Evolutionary conservation across 139 green algal species (phyloP).

Genomic region (Haematococcus lacustris): DNA sequence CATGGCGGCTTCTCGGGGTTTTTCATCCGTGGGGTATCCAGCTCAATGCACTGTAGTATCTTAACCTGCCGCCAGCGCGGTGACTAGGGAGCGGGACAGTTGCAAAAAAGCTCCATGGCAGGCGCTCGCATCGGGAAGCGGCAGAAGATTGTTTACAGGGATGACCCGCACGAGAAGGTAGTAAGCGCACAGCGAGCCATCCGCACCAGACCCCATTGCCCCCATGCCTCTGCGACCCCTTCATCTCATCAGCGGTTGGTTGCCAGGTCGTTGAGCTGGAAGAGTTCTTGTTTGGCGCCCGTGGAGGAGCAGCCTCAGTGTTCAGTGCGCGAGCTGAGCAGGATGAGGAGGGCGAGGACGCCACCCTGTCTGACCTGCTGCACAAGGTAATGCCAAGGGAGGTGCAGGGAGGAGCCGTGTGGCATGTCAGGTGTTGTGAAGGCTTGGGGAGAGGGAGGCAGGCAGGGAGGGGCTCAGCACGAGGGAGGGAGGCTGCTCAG

Average conservation of each 20-base stretch:
- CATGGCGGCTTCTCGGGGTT: too few species aligned
- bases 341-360: constrained; percentile 5
- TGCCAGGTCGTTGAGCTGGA: constrained; percentile 49
- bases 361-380: constrained; percentile 15
- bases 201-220: not conserved
- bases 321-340: constrained; percentile 8
- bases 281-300: constrained; percentile 33
- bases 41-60: too few species aligned
- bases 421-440: not conserved
- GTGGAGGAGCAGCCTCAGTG: not conserved
- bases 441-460: not conserved
- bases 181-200: not conserved
- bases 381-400: constrained; percentile 6
- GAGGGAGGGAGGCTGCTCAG: not conserved
- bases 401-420: not conserved
- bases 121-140: constrained; percentile 6
- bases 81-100: too few species aligned
- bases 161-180: constrained; percentile 11
- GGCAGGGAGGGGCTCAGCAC: not conserved
- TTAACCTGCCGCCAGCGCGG: too few species aligned
- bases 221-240: not conserved
- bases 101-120: too few species aligned
- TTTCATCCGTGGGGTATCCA: too few species aligned
- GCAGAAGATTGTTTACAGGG: constrained; percentile 17
- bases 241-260: not conserved